Evolutionary conservation across 306 rosid genomes (phyloP).

Genomic region (Ammopiptanthus mongolicus): DNA sequence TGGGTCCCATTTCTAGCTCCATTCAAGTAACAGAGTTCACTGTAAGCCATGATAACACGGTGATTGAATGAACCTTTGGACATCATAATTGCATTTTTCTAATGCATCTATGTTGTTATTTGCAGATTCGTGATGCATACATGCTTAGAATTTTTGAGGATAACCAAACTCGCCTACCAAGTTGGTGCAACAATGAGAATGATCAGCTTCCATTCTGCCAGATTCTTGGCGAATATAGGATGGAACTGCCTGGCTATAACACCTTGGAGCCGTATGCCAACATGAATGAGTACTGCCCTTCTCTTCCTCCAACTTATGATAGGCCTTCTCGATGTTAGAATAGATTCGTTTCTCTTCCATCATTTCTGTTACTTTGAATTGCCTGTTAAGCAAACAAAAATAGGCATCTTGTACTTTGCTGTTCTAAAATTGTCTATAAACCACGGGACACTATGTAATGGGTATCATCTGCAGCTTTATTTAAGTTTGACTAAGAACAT

Average conservation of each 20-base stretch:
- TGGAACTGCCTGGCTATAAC: constrained; percentile 82
- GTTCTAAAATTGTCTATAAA: constrained; percentile 3
- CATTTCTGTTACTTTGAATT: background rate
- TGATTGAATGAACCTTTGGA: background rate
- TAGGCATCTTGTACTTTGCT: background rate
- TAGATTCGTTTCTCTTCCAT: constrained; percentile 5
- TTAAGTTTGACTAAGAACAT: background rate
- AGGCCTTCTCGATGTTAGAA: constrained; percentile 56
- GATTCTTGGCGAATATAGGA: constrained; percentile 78
- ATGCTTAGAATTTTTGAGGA: constrained; percentile 69
- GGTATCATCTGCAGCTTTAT: background rate
- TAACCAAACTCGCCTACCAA: constrained; percentile 68
- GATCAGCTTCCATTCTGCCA: constrained; percentile 73
- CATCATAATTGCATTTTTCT: background rate
- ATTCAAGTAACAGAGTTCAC: constrained; percentile 88
- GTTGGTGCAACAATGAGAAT: constrained; percentile 68
- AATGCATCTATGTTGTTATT: background rate
- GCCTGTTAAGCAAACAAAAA: background rate
- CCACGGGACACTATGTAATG: background rate
- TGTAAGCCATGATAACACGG: constrained; percentile 33
- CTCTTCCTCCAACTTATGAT: constrained; percentile 63
- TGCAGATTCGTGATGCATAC: constrained; percentile 81
- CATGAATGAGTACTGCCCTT: constrained; percentile 88
- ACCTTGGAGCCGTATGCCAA: constrained; percentile 68
- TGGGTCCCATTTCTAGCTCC: constrained; percentile 56